Evolutionary conservation across 257 asterid genomes (phyloP), one percentile per base, ranked within the genome.

Genomic region (Phtheirospermum japonicum): DNA sequence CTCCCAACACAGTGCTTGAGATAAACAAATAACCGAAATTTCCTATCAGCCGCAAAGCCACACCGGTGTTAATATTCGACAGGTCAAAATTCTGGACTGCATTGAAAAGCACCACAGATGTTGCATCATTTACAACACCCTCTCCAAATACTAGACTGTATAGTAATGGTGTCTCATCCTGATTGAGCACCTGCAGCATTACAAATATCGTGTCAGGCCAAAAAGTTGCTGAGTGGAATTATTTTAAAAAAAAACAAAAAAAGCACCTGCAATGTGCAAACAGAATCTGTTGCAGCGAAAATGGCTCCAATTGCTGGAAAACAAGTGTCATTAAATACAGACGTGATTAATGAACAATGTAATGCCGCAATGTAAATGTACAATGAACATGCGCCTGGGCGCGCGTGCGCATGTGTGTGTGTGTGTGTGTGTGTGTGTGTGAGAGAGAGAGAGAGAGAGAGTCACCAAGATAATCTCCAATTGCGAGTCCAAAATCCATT

Each of bases 401-500:
- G n/a, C n/a, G n/a, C n/a, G n/a, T n/a, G n/a, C n/a, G n/a, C n/a
- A n/a, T n/a, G n/a, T n/a, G n/a, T n/a, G 23, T 18, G 19, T 4
- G 11, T 6, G 23, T 10, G 9, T 18, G 59, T 31, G 67, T 16
- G 32, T 11, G 40, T 8, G 43, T 17, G 49, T 18, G 37, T 11
- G 16, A 7, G 59, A 49, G 40, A 61, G 60, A 37, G 61, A 17
- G 51, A 7, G 51, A 7, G 50, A 49, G 69, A 30, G 55, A 39
- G 32, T 64, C 83, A 91, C 96, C 96, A 33, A 91, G 94, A 73
- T 73, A 88, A 79, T 91, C 98, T 79, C 90, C 96, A 18, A 91
- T 72, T 36, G 68, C 86, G 50, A 90, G 96, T 73, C 81, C 83
- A 28, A 91, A 73, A 64, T 77, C 74, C 95, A 88, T 78, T 69